Conservation (phyloP, 2,329 filamentous ascomycete genomes). For the Albifimbria verrucaria region DNA sequence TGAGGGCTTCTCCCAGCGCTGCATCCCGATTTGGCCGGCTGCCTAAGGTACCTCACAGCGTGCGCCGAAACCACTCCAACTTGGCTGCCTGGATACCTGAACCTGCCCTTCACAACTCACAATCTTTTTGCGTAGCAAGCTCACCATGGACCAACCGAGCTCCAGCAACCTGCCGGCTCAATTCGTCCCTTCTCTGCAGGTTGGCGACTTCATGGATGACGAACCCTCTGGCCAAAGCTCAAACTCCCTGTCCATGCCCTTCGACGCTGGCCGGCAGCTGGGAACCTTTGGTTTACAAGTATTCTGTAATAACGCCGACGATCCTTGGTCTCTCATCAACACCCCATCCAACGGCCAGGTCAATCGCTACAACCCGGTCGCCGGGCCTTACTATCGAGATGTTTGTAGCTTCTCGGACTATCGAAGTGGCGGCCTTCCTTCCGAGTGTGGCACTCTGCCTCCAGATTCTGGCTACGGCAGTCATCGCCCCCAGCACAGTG, state of each 20-base stretch:
- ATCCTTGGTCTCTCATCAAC: constrained; percentile 39
- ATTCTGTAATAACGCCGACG: constrained; percentile 34
- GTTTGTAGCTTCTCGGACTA: constrained; percentile 16
- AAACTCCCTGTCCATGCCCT: background rate
- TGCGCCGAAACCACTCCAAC: background rate
- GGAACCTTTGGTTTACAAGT: background rate
- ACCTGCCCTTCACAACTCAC: no score
- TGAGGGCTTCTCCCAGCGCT: no score
- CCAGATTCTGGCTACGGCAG: constrained; percentile 48
- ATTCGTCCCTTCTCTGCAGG: background rate
- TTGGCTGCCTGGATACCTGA: background rate
- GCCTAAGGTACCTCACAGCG: background rate
- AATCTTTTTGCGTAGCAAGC: no score
- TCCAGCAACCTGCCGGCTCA: background rate
- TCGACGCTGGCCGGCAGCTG: background rate
- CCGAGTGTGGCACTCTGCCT: constrained; percentile 36
- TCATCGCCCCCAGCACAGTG: constrained; percentile 36
- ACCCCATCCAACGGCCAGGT: constrained; percentile 18
- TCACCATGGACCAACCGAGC: background rate
- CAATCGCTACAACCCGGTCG: background rate
- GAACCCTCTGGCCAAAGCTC: background rate
- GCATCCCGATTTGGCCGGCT: no score
- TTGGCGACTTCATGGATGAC: background rate
- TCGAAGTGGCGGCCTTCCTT: constrained; percentile 25
- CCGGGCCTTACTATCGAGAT: constrained; percentile 10